Conservation (phyloP, 129 eudicot species). For the Centella asiatica region DNA sequence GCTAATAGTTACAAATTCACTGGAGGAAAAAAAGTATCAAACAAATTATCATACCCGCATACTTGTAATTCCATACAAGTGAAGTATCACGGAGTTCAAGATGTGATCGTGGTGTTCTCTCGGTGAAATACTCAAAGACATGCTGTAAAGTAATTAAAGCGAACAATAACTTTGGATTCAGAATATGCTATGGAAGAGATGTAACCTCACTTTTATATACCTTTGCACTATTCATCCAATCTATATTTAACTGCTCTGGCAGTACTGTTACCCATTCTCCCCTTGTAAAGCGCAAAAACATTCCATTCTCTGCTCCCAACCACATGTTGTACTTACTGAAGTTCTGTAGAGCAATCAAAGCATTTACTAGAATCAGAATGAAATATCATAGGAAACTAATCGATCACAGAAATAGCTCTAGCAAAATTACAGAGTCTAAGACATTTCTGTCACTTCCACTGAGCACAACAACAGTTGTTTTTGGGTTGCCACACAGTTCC, state of each 20-base stretch:
- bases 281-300: constrained; percentile 73
- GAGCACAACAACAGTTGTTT: constrained; percentile 76
- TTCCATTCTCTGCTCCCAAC: constrained; percentile 98
- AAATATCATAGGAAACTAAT: background rate
- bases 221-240: constrained; percentile 87
- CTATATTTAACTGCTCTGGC: constrained; percentile 94
- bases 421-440: constrained; percentile 54
- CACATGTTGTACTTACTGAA: constrained; percentile 78
- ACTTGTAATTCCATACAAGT: constrained; percentile 96
- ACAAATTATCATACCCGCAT: constrained; percentile 51
- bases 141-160: constrained; percentile 44
- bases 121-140: constrained; percentile 88
- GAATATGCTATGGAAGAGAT: background rate
- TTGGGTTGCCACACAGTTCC: constrained; percentile 64
- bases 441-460: constrained; percentile 82
- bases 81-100: constrained; percentile 81
- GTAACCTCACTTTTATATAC: constrained; percentile 18
- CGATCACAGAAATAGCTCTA: background rate
- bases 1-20: constrained; percentile 1
- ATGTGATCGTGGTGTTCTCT: constrained; percentile 88
- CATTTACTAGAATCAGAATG: constrained; percentile 8
- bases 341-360: constrained; percentile 62
- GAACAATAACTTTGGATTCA: background rate
- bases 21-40: background rate
- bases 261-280: constrained; percentile 98